Conservation (phyloP, 768 basidiomycete genomes). For the Russula virescens region DNA sequence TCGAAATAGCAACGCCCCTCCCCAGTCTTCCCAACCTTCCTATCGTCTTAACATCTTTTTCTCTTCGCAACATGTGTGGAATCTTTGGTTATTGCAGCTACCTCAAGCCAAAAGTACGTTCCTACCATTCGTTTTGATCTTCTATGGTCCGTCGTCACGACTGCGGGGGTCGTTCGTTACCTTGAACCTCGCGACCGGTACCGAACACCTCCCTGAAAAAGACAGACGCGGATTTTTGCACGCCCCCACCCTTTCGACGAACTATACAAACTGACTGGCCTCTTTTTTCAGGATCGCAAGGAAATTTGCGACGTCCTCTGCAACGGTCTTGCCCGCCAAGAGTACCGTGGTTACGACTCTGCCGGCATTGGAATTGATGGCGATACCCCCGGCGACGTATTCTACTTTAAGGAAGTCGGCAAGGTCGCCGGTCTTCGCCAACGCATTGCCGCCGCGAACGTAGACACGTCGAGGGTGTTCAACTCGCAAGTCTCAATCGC, state of each 20-base stretch:
- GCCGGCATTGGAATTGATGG: conserved; percentile 90
- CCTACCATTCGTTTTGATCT: background rate
- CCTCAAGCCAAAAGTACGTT: conserved; percentile 85
- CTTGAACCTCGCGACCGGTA: background rate
- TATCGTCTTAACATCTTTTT: background rate
- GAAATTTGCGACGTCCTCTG: conserved; percentile 87
- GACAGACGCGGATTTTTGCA: background rate
- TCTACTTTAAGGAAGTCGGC: conserved; percentile 97
- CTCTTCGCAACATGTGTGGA: conserved; percentile 62
- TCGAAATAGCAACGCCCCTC: background rate
- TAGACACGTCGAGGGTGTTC: conserved; percentile 73
- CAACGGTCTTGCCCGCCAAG: conserved; percentile 88
- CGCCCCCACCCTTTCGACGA: background rate
- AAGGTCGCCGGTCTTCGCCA: conserved; percentile 93
- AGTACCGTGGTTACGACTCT: conserved; percentile 98
- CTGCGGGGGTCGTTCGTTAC: background rate
- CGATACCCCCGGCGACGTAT: conserved; percentile 67
- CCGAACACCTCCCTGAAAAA: too few relatives aligned
- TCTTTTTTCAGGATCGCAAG: conserved; percentile 28
- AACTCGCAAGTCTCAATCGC: conserved; percentile 93
- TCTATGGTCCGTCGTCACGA: background rate
- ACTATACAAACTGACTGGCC: background rate
- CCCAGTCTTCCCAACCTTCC: background rate
- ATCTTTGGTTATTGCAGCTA: conserved; percentile 96
- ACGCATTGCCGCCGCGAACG: conserved; percentile 64